phyloP scores from a whole-genome alignment of 257 asterid genomes.

The Coffea canephora region DNA sequence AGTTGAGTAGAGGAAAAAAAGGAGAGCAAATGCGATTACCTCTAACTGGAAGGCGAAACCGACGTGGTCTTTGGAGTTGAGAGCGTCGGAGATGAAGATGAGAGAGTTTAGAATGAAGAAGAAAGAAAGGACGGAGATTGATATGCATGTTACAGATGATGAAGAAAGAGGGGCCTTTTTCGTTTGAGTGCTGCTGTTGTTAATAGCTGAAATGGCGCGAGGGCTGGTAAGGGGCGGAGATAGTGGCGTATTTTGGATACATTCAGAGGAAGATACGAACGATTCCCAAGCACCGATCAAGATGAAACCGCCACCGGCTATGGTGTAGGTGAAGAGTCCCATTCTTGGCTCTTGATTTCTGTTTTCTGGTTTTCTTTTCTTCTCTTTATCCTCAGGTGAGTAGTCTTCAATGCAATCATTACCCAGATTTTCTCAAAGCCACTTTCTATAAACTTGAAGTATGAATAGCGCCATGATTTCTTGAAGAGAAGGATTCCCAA shows the following conservation, averaged over 20 bases:
- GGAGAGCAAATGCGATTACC: conserved; percentile 55
- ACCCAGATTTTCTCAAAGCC: too few relatives aligned
- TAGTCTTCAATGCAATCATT: too few relatives aligned
- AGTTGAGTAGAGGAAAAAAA: conserved; percentile 59
- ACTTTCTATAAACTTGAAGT: too few relatives aligned
- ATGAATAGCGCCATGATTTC: too few relatives aligned
- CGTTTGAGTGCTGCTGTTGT: conserved; percentile 18
- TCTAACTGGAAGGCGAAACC: conserved; percentile 75
- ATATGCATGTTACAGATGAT: conserved; percentile 50
- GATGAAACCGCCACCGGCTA: conserved; percentile 69
- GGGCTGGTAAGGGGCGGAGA: conserved; percentile 20
- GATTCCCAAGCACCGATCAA: conserved; percentile 80
- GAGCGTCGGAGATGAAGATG: conserved; percentile 67
- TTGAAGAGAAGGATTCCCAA: too few relatives aligned
- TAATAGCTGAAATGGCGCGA: conserved; percentile 8
- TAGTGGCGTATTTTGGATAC: conserved; percentile 24
- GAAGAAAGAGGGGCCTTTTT: conserved; percentile 28
- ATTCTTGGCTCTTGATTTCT: conserved; percentile 20
- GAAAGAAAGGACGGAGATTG: conserved; percentile 51
- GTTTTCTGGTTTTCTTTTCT: too few relatives aligned
- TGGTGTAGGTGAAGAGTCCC: conserved; percentile 73
- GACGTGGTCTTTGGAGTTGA: conserved; percentile 43
- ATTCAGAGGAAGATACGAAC: conserved; percentile 35
- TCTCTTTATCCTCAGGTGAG: too few relatives aligned
- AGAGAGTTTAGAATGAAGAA: conserved; percentile 51